phyloP scores from a whole-genome alignment of 2,329 filamentous ascomycete genomes.

The Aureobasidium sp. region DNA sequence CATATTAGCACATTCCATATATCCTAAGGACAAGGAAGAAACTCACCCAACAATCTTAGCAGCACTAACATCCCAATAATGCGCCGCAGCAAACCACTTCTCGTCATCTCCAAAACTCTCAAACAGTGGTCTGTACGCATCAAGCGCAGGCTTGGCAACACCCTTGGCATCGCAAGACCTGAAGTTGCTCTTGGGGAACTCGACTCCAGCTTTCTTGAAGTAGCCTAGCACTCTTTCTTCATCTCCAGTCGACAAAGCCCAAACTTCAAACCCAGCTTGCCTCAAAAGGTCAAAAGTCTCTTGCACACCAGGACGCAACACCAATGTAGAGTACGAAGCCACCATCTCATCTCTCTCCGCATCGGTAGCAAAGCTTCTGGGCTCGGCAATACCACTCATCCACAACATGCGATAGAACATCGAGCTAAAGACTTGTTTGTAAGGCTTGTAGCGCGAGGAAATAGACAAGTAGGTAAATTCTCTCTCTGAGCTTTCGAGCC shows the following conservation, averaged over 20 bases:
- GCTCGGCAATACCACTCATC: conserved; percentile 36
- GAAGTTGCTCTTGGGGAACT: conserved; percentile 44
- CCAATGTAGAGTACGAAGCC: conserved; percentile 27
- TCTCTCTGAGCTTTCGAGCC: conserved; percentile 39
- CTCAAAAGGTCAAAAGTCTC: conserved; percentile 37
- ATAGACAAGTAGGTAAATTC: conserved; percentile 44
- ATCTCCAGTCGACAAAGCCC: conserved; percentile 47
- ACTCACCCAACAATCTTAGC: conserved; percentile 27
- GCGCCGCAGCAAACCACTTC: conserved; percentile 50
- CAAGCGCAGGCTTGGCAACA: conserved; percentile 42
- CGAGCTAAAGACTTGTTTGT: conserved; percentile 33
- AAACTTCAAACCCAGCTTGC: conserved; percentile 41
- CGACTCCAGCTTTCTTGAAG: conserved; percentile 39
- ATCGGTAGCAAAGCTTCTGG: conserved; percentile 33
- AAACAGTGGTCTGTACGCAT: conserved; percentile 38
- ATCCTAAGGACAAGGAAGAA: background rate
- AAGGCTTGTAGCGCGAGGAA: conserved; percentile 35
- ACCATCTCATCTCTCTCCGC: conserved; percentile 35
- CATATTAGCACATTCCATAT: background rate
- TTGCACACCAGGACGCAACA: conserved; percentile 30
- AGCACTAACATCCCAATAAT: conserved; percentile 51
- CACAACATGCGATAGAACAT: conserved; percentile 43
- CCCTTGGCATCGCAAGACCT: conserved; percentile 42
- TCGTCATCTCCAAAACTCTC: conserved; percentile 31
- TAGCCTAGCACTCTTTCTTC: conserved; percentile 42